Percentiles rank a stretch among this genome's conserved stretches.
These are phyloP conservation scores for Colletotrichum lupini DNA, from an alignment of 2,329 filamentous ascomycete species.

Conservation along the genomic window DNA sequence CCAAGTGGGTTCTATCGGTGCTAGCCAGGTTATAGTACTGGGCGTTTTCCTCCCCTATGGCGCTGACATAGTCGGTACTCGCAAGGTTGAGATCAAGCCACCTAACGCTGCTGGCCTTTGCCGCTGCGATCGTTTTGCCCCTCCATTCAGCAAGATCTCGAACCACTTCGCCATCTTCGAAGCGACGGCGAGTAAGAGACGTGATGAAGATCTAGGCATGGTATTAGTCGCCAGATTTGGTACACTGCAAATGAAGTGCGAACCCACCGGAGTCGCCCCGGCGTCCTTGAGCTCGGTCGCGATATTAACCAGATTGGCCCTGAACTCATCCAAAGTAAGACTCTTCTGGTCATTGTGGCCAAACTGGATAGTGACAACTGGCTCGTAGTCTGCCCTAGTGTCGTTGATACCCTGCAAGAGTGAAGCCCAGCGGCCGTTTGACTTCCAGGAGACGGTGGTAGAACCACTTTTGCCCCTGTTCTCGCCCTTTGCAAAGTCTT, in stretches of 20 bases:
- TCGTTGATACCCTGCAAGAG: slow-evolving; percentile 56
- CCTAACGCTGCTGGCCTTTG: not conserved
- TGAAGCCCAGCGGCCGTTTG: slow-evolving; percentile 62
- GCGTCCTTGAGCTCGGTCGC: not conserved
- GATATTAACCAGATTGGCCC: not conserved
- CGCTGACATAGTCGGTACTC: too few species aligned
- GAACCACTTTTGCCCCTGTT: slow-evolving; percentile 68
- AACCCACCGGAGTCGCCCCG: too few species aligned
- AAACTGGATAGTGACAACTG: not conserved
- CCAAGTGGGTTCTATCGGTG: too few species aligned
- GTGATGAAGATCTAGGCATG: not conserved
- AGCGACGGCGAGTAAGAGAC: not conserved
- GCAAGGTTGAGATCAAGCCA: too few species aligned
- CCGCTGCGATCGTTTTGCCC: not conserved
- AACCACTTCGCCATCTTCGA: not conserved
- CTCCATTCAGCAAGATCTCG: not conserved
- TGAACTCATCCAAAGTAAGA: not conserved
- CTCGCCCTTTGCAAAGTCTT: slow-evolving; percentile 47
- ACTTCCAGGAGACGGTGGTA: slow-evolving; percentile 66
- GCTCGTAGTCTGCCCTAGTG: slow-evolving; percentile 40
- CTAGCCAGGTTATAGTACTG: too few species aligned
- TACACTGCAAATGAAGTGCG: too few species aligned
- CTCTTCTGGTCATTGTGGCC: not conserved
- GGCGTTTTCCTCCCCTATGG: too few species aligned
- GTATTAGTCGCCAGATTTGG: not conserved